Evolutionary conservation across 2,329 filamentous ascomycete genomes (phyloP).

Genomic region (Endothia cerciana): DNA sequence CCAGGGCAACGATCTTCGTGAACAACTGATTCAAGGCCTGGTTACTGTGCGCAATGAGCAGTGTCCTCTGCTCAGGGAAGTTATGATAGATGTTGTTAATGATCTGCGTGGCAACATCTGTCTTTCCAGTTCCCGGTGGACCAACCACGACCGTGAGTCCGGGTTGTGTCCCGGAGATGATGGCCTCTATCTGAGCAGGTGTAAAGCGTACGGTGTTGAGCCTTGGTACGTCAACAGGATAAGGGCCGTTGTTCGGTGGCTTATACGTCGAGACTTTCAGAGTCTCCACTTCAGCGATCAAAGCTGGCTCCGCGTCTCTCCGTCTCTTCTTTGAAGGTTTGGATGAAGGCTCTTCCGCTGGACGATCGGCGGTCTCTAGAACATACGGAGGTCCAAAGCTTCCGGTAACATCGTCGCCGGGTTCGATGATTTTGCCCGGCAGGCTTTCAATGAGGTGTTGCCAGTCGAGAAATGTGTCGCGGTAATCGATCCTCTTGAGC

Average conservation of each 20-base stretch:
- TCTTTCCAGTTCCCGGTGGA: slow-evolving; percentile 96
- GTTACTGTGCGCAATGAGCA: slow-evolving; percentile 95
- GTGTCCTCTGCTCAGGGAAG: slow-evolving; percentile 87
- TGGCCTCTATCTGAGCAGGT: slow-evolving; percentile 86
- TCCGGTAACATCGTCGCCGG: slow-evolving; percentile 69
- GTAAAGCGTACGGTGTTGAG: slow-evolving; percentile 87
- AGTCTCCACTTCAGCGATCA: slow-evolving; percentile 65
- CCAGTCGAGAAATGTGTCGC: slow-evolving; percentile 96
- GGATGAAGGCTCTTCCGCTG: slow-evolving; percentile 51
- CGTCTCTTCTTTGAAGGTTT: slow-evolving; percentile 86
- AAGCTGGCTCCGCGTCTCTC: slow-evolving; percentile 71
- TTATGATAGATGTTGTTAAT: slow-evolving; percentile 99
- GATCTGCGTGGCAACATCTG: slow-evolving; percentile 97
- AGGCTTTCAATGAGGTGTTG: slow-evolving; percentile 89
- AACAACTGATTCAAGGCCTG: slow-evolving; percentile 97
- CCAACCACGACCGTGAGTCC: slow-evolving; percentile 93
- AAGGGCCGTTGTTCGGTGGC: slow-evolving; percentile 85
- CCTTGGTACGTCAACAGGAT: slow-evolving; percentile 81
- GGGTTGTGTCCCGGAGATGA: slow-evolving; percentile 90
- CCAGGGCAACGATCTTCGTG: slow-evolving; percentile 93
- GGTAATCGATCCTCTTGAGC: slow-evolving; percentile 80
- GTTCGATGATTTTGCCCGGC: slow-evolving; percentile 84
- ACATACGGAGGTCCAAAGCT: slow-evolving; percentile 90
- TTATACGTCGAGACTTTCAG: slow-evolving; percentile 89
- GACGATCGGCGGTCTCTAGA: slow-evolving; percentile 66